Conservation (phyloP, 768 basidiomycete genomes). For the Rhodotorula kratochvilovae region DNA sequence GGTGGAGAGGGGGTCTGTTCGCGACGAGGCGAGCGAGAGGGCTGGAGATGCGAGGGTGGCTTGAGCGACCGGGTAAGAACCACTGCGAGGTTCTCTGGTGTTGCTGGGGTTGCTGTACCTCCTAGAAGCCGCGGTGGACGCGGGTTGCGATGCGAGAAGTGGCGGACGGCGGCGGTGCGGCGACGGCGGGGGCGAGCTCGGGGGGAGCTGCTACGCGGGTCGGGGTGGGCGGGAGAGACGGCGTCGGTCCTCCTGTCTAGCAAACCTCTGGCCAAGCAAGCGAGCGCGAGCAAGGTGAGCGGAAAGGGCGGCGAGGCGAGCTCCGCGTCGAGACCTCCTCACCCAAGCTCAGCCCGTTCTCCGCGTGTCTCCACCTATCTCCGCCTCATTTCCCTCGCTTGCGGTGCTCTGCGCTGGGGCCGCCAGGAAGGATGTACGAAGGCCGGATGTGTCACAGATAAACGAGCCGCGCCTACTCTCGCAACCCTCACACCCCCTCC, state of each 20-base stretch:
- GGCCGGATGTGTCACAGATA: no score
- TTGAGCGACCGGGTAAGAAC: background rate
- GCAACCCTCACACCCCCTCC: constrained; percentile 22
- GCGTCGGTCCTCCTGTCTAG: background rate
- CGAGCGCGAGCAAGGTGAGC: background rate
- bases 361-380: no score
- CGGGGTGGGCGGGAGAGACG: background rate
- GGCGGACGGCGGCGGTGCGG: background rate
- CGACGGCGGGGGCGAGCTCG: background rate
- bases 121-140: background rate
- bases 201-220: background rate
- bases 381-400: background rate
- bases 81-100: background rate
- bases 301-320: background rate
- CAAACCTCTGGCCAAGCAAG: background rate
- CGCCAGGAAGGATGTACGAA: no score
- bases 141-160: background rate
- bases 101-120: background rate
- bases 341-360: background rate
- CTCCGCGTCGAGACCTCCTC: background rate
- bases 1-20: background rate
- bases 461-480: no score
- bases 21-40: background rate
- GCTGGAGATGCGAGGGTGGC: background rate
- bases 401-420: no score